phyloP scores from a whole-genome alignment of 768 basidiomycete genomes.

The Gymnopilus dilepis region DNA sequence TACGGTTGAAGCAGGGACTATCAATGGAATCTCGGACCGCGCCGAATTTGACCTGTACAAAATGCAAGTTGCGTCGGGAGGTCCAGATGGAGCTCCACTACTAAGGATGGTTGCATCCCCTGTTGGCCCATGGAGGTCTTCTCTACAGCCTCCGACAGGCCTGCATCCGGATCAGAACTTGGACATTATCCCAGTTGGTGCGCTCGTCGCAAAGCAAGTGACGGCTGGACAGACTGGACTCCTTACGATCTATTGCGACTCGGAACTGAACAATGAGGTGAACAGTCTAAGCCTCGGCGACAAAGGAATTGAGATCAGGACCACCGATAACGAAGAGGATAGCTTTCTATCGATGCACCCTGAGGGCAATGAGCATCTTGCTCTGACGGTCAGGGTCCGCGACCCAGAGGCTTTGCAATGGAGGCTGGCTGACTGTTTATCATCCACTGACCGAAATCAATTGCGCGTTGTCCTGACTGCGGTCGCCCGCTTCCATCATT shows the following conservation, averaged over 20 bases:
- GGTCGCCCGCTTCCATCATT: neutral
- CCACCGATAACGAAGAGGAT: neutral
- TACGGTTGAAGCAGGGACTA: neutral
- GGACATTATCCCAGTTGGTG: neutral
- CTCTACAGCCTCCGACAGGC: neutral
- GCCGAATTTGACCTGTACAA: neutral
- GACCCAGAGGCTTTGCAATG: neutral
- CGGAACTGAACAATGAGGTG: too few relatives aligned
- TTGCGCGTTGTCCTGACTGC: neutral
- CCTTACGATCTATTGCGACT: neutral
- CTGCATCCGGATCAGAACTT: too few relatives aligned
- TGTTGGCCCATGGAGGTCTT: neutral
- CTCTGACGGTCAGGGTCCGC: neutral
- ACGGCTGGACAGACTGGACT: neutral
- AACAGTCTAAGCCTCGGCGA: neutral
- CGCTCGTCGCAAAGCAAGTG: neutral
- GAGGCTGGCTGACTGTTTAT: neutral
- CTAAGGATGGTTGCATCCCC: neutral
- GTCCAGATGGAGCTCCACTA: neutral
- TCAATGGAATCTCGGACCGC: neutral
- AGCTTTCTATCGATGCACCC: neutral
- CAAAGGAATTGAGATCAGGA: neutral
- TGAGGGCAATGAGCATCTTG: neutral
- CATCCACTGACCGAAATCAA: neutral
- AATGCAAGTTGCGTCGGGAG: neutral